Conservation (phyloP, 2,329 filamentous ascomycete species). For the Lasiodiplodia sp. region DNA sequence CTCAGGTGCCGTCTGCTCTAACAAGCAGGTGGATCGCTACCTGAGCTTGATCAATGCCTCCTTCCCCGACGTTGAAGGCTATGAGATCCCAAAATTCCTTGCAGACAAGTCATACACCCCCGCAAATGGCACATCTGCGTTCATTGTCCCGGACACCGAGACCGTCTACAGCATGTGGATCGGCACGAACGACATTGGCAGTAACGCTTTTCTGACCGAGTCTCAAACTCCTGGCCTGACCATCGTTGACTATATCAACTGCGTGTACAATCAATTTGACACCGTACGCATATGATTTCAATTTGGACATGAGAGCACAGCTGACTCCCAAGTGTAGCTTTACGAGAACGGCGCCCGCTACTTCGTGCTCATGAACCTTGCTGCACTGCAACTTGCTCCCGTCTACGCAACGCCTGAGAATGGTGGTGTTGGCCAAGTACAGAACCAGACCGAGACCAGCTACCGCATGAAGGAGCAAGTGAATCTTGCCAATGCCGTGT, state of each 20-base stretch:
- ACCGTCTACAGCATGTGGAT: conserved; percentile 82
- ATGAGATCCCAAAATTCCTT: conserved; percentile 57
- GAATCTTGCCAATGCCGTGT: conserved; percentile 59
- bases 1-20: conserved; percentile 74
- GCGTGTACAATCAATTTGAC: conserved; percentile 60
- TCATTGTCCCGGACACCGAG: conserved; percentile 59
- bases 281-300: conserved; percentile 36
- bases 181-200: conserved; percentile 80
- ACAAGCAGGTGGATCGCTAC: conserved; percentile 67
- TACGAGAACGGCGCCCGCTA: conserved; percentile 72
- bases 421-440: conserved; percentile 52
- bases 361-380: conserved; percentile 75
- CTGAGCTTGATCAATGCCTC: conserved; percentile 58
- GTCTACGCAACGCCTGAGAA: conserved; percentile 65
- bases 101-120: conserved; percentile 47
- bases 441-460: conserved; percentile 59
- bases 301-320: conserved; percentile 48
- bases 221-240: conserved; percentile 66
- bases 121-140: conserved; percentile 46
- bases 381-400: conserved; percentile 72
- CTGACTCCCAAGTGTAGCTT: conserved; percentile 55
- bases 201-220: conserved; percentile 70
- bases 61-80: conserved; percentile 64
- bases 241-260: conserved; percentile 71
- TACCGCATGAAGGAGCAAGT: conserved; percentile 62